These are phyloP conservation scores for Cercospora canescens DNA, from an alignment of 2,329 filamentous ascomycete species.

Conservation along the genomic window DNA sequence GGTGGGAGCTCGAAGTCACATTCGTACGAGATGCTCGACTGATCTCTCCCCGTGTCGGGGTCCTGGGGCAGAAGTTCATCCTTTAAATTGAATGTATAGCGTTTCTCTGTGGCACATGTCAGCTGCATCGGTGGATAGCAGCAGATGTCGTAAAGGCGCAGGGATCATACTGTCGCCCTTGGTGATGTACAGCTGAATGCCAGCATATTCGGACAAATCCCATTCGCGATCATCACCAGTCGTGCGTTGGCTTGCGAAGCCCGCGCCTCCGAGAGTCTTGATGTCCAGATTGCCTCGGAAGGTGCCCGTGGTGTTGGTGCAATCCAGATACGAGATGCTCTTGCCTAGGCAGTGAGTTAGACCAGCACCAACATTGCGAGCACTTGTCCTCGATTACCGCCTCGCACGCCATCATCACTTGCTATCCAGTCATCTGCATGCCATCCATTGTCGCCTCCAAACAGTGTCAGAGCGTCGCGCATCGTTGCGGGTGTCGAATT, in stretches of 20 bases:
- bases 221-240: conserved; percentile 57
- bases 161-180: conserved; percentile 21
- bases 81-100: conserved; percentile 74
- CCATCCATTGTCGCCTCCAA: conserved; percentile 51
- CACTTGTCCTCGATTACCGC: conserved; percentile 51
- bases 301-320: conserved; percentile 41
- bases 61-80: conserved; percentile 61
- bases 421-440: conserved; percentile 62
- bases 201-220: conserved; percentile 62
- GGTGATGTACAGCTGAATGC: conserved; percentile 21
- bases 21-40: conserved; percentile 73
- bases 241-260: conserved; percentile 78
- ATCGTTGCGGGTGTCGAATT: neutral
- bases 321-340: conserved; percentile 46
- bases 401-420: conserved; percentile 75
- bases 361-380: neutral
- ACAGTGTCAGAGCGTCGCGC: neutral
- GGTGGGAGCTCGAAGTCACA: conserved; percentile 59
- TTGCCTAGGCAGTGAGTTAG: neutral
- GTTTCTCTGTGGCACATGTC: conserved; percentile 50
- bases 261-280: conserved; percentile 72
- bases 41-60: conserved; percentile 66
- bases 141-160: neutral
- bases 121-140: neutral
- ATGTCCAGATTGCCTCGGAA: conserved; percentile 74